Percentiles rank a stretch among this genome's conserved stretches.
Evolutionary conservation across 192 early-diverging fungal genomes (phyloP).

Genomic region (Globomyces pollinis-pini): DNA sequence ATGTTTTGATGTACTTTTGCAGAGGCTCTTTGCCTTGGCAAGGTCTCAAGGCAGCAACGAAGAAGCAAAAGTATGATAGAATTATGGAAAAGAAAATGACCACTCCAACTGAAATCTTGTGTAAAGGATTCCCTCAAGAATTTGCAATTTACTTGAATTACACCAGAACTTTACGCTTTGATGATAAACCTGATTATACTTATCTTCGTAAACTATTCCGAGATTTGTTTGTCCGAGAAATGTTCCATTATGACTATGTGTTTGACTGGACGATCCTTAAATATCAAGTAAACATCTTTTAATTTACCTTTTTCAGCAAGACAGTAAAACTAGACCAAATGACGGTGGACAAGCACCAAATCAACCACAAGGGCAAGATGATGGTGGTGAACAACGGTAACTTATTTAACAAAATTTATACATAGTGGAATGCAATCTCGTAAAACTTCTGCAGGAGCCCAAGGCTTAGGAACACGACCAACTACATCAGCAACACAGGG

Average conservation of each 20-base stretch:
- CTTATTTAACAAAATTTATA: too few species aligned
- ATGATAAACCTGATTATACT: conserved; percentile 60
- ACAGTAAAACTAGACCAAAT: too few species aligned
- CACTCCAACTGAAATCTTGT: conserved; percentile 50
- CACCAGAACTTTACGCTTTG: conserved; percentile 52
- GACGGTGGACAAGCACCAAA: too few species aligned
- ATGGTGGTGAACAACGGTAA: too few species aligned
- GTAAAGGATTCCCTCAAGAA: conserved; percentile 55
- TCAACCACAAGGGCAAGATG: too few species aligned
- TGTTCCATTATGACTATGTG: conserved; percentile 57
- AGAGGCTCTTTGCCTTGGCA: conserved; percentile 58
- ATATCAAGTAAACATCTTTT: conserved; percentile 30
- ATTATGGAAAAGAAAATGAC: conserved; percentile 71
- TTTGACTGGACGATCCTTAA: conserved; percentile 61
- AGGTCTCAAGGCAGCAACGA: conserved; percentile 55
- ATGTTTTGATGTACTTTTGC: conserved; percentile 60
- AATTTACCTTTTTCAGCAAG: too few species aligned
- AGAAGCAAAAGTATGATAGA: conserved; percentile 62
- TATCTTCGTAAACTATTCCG: conserved; percentile 60
- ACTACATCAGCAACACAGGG: too few species aligned
- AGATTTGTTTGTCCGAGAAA: conserved; percentile 54
- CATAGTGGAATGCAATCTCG: too few species aligned
- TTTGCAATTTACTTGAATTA: conserved; percentile 60
- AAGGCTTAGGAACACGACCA: too few species aligned
- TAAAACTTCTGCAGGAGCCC: too few species aligned